Base-by-base conservation (phyloP, 2,329 filamentous ascomycete genomes). In the Catunica adiposa region DNA sequence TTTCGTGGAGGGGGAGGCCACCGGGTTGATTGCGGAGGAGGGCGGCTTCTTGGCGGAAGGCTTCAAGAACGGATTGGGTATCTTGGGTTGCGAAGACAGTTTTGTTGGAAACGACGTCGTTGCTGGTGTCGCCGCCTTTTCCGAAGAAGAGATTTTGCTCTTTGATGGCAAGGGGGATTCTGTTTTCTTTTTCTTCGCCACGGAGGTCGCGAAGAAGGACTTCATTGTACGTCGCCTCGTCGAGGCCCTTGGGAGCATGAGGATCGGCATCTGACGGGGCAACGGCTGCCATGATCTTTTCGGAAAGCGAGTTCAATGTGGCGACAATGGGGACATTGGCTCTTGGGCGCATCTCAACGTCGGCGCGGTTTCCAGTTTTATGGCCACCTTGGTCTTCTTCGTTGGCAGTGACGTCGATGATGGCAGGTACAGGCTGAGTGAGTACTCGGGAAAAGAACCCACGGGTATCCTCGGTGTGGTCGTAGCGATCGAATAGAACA, bases 311-410 rank as follows among this genome's bases (percentile, higher is more conserved):
- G 66, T 98, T 98, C 56, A 98, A 72, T 0, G 87, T 89, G 59
- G 84, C 82, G 60, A 97, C 83, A 59, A 97, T 94, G 9, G 89
- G 89, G 1, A 92, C 83, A 64, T 92, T 90, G 48, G 78, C 71
- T 9, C 81, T 76, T 1, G 89, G 88, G 34, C 87, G 79, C 88
- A 97, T 96, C 61, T 94, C 92, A 37, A 85, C 71, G 65, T 97
- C 89, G 56, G 90, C 88, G 54, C 84, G 77, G 66, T 98, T 97
- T 52, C 92, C 92, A 59, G 76, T 70, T 63, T 77, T 83, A 63
- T 83, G 79, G 54, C 89, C 86, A 62, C 89, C 94, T 67, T 94
- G 83, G 63, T 98, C 90, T 66, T 92, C 86, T 69, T 97, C 92
- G 64, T 98, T 98, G 29, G 84, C 92, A 65, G 90, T 87, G 25